phyloP scores from a whole-genome alignment of 2,329 filamentous ascomycete genomes.

The Aspergillus unguis region DNA sequence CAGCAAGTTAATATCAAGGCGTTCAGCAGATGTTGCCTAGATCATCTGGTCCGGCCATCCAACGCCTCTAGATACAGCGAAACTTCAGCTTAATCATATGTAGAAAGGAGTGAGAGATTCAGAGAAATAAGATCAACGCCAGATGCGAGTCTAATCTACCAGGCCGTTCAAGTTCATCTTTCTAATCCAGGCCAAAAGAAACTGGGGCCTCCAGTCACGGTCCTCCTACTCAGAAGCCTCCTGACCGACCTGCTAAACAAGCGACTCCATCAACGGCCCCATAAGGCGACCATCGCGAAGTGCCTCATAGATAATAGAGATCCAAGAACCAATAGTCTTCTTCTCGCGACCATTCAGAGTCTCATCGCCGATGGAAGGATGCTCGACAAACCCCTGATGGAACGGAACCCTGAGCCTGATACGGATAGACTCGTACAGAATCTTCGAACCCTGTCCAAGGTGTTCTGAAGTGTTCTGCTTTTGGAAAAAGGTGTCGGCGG shows the following conservation, averaged over 20 bases:
- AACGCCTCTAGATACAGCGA: no score
- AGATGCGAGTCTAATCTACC: no score
- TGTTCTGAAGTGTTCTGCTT: slow-evolving; percentile 15
- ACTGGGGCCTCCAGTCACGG: neutral
- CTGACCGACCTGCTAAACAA: neutral
- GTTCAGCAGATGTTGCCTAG: no score
- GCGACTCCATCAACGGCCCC: slow-evolving; percentile 7
- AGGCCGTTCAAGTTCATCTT: no score
- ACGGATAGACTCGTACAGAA: slow-evolving; percentile 34
- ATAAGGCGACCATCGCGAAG: slow-evolving; percentile 13
- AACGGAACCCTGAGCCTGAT: slow-evolving; percentile 30
- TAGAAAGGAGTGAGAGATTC: no score
- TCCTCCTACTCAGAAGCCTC: neutral
- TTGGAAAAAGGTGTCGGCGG: slow-evolving; percentile 12
- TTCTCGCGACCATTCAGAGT: slow-evolving; percentile 17
- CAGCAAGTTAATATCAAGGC: no score
- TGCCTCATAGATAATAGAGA: slow-evolving; percentile 16
- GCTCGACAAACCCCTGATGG: slow-evolving; percentile 27
- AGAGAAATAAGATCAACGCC: no score
- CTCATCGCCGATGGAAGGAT: slow-evolving; percentile 15
- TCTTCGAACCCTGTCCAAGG: slow-evolving; percentile 23
- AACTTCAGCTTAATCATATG: no score
- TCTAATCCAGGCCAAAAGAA: slow-evolving; percentile 4
- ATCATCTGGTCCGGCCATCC: no score
- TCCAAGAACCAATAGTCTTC: slow-evolving; percentile 26